These are phyloP conservation scores for Apiotrichum gamsii DNA, from an alignment of 1,284 basidiomycete species.

Conservation along the genomic window DNA sequence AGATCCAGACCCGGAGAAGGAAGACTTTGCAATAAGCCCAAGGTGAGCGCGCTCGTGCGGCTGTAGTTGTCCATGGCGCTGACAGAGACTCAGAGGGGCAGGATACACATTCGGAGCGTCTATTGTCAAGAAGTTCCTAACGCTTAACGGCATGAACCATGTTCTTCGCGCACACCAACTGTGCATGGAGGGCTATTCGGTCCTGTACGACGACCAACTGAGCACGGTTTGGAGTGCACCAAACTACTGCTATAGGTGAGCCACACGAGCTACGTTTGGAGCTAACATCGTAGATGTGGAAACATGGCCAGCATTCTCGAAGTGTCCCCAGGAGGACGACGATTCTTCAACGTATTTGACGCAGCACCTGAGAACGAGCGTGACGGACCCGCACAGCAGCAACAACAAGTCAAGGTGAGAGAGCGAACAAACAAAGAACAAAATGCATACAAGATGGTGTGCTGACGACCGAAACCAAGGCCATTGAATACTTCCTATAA, in stretches of 20 bases:
- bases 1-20: slow-evolving; percentile 97
- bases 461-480: too few relatives aligned
- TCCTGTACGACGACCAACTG: slow-evolving; percentile 88
- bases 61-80: too few relatives aligned
- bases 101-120: slow-evolving; percentile 98
- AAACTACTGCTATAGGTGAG: slow-evolving; percentile 72
- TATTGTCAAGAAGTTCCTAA: slow-evolving; percentile 96
- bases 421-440: too few relatives aligned
- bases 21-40: slow-evolving; percentile 98
- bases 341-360: slow-evolving; percentile 95
- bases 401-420: slow-evolving; percentile 31
- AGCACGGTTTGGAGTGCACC: slow-evolving; percentile 98
- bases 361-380: slow-evolving; percentile 92
- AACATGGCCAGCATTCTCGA: slow-evolving; percentile 96
- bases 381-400: slow-evolving; percentile 46
- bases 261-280: neutral
- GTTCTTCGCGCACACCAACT: slow-evolving; percentile 97
- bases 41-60: slow-evolving; percentile 54
- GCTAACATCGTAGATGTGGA: slow-evolving; percentile 65
- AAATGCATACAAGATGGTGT: too few relatives aligned
- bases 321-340: slow-evolving; percentile 79
- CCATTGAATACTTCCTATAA: slow-evolving; percentile 47
- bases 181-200: slow-evolving; percentile 98
- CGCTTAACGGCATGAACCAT: slow-evolving; percentile 92
- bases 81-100: slow-evolving; percentile 66